Evolutionary conservation across 2,329 filamentous ascomycete species (phyloP).

Genomic region (Trichophyton simii): DNA sequence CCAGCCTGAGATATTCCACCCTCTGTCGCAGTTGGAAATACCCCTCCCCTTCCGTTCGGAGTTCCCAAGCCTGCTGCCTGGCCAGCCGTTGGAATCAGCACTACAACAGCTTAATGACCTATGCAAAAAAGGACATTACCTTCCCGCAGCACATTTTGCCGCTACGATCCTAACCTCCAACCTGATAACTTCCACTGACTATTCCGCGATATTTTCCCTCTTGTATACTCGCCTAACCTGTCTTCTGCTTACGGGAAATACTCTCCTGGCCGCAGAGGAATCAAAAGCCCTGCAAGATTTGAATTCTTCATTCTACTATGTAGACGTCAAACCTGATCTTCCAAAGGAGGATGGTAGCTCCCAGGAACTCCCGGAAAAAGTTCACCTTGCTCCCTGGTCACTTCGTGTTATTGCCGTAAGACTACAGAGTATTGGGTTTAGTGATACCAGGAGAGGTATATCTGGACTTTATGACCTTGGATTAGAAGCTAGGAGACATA

Average conservation of each 20-base stretch:
- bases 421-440: constrained; percentile 73
- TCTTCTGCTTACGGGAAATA: constrained; percentile 64
- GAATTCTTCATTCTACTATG: constrained; percentile 42
- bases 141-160: constrained; percentile 52
- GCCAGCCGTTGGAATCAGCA: constrained; percentile 39
- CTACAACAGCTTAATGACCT: constrained; percentile 47
- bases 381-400: constrained; percentile 72
- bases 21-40: constrained; percentile 51
- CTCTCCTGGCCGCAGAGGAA: constrained; percentile 53
- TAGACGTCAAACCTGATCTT: constrained; percentile 19
- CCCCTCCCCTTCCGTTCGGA: constrained; percentile 57
- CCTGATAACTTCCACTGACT: constrained; percentile 37
- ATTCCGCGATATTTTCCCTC: constrained; percentile 57
- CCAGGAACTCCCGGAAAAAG: constrained; percentile 7
- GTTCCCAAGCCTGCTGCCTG: constrained; percentile 48
- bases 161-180: constrained; percentile 33
- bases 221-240: constrained; percentile 73
- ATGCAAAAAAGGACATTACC: constrained; percentile 61
- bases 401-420: constrained; percentile 71
- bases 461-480: constrained; percentile 86
- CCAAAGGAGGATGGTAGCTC: background rate
- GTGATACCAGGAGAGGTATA: constrained; percentile 69
- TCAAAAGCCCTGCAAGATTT: constrained; percentile 51
- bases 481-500: constrained; percentile 55
- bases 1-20: constrained; percentile 70